Evolutionary conservation across 1,284 basidiomycete species (phyloP), one percentile per base, ranked within the genome.

Genomic region (Coniferiporia weirii): DNA sequence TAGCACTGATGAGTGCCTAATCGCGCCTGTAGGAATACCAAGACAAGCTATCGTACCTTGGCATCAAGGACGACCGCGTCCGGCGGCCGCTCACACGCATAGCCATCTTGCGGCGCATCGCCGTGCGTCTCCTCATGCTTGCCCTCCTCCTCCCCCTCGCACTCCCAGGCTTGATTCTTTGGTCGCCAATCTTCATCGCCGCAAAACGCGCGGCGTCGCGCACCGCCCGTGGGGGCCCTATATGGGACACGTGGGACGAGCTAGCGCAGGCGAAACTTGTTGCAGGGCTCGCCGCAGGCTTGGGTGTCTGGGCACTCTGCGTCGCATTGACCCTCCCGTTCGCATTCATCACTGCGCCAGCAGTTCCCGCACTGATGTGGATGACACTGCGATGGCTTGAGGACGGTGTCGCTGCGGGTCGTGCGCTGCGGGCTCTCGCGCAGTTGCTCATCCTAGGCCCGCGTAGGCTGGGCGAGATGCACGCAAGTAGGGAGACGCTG

Each of bases 231-330:
- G 85, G 80, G 0, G 89, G 90, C 0, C 89, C 89, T 0, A 78
- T 87, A 36, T 89, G 85, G 75, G 87, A 92, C 66, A 91, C 88
- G 0, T 91, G 81, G 78, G 90, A 92, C 66, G 89, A 93, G 71
- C 90, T 94, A 64, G 90, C 91, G 4, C 91, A 94, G 68, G 90
- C 91, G 69, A 94, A 94, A 70, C 84, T 94, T 54, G 81, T 88
- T 32, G 91, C 89, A 66, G 92, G 91, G 6, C 76, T 94, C 35
- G 67, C 84, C 9, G 85, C 88, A 1, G 89, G 89, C 1, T 62
- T 87, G 5, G 73, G 76, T 57, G 87, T 91, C 44, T 93, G 87
- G 82, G 56, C 78, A 32, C 62, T 71, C 9, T 72, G 78, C 3
- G 72, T 83, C 17, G 48, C 85, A 35, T 52, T 83, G 34, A 89